Evolutionary conservation across 345 rosid species (phyloP), one percentile per base, ranked within the genome.

Genomic region (Gossypium longicalyx): DNA sequence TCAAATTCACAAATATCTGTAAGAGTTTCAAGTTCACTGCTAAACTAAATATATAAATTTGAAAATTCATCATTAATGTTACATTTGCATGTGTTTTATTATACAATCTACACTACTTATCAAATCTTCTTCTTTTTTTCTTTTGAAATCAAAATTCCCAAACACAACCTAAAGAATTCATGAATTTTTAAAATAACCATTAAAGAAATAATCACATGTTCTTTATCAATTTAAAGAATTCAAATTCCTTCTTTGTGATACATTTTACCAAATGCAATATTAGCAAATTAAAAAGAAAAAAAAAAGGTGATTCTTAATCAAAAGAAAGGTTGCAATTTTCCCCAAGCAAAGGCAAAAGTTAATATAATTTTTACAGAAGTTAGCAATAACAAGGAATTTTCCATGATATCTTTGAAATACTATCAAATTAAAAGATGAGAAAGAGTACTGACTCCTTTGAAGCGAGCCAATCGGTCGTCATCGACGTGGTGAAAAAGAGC

Each of bases 371-470:
- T 17, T 34, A 16, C 67, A 63, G 67, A 11, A 63, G 22, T 38
- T 9, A 9, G 23, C 38, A 63, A 63, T 45, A 64, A 64, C 23
- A 64, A 38, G n/a, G 22, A 9, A 64, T n/a, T 61, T 61, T n/a
- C 43, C 44, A 61, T 25, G 15, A 61, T 61, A 25, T 61, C 19
- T 38, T 48, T 23, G 17, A 22, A 67, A 49, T 25, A 4, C 13
- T 4, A 51, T 70, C 23, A 29, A 51, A 70, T 17, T 70, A 51
- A 27, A 70, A 27, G 5, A 70, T n/a, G 23, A 44, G 20, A 25
- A 60, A 17, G 4, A 20, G 5, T 76, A 85, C 90, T 76, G 74
- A 89, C 98, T 82, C 90, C 94, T 77, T 47, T 87, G 61, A 87
- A 90, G 69, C 84, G 82, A 38, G 82, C 72, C 69, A 90, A 67